Conservation (phyloP, 345 rosid species). For the Microthlaspi erraticum region DNA sequence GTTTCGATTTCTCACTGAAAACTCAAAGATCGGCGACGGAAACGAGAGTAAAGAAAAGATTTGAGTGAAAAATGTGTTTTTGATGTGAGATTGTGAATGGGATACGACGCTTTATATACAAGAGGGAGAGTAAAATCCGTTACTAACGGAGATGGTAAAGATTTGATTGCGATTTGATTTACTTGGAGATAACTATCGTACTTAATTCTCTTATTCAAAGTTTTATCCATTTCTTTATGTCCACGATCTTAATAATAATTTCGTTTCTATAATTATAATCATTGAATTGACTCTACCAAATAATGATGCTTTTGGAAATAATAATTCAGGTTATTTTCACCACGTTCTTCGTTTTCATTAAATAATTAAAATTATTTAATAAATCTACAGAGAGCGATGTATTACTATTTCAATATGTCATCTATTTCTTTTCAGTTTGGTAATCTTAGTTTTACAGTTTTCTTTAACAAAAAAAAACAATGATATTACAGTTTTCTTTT, state of each 20-base stretch:
- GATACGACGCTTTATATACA: slow-evolving; percentile 11
- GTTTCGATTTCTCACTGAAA: not conserved
- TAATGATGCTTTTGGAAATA: not conserved
- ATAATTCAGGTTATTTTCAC: not conserved
- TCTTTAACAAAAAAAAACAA: too few species aligned
- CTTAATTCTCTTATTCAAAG: slow-evolving; percentile 6
- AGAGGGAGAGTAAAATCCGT: not conserved
- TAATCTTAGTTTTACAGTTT: not conserved
- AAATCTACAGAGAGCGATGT: not conserved
- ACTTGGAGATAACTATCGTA: slow-evolving; percentile 15
- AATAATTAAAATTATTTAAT: not conserved
- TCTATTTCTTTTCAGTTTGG: not conserved
- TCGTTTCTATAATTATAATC: not conserved
- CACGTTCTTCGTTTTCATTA: slow-evolving; percentile 14
- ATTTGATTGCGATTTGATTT: not conserved
- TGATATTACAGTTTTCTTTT: not conserved
- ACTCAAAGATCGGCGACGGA: slow-evolving; percentile 1
- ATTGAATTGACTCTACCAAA: slow-evolving; percentile 32
- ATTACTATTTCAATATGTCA: not conserved
- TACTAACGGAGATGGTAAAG: not conserved
- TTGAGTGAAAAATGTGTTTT: not conserved
- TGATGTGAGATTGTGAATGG: slow-evolving; percentile 18
- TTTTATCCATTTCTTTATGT: slow-evolving; percentile 2
- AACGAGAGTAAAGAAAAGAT: slow-evolving; percentile 10
- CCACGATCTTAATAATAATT: slow-evolving; percentile 16